These are phyloP conservation scores for Lactarius indigo DNA, from an alignment of 768 basidiomycete species.

Conservation along the genomic window DNA sequence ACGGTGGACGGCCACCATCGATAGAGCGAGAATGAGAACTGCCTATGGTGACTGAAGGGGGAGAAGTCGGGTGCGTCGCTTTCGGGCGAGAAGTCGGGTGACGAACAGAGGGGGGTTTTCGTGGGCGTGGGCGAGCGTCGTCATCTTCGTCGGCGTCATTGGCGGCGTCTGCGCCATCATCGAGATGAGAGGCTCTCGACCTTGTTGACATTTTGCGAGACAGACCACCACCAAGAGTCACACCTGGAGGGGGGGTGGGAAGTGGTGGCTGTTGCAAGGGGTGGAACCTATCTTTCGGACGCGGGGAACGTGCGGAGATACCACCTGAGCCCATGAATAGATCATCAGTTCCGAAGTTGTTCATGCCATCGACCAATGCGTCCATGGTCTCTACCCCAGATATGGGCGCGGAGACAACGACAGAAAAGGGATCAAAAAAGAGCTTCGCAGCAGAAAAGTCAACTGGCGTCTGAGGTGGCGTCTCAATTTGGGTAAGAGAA, in stretches of 20 bases:
- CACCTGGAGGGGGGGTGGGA: constrained; percentile 77
- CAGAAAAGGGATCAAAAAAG: constrained; percentile 37
- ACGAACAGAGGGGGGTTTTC: constrained; percentile 27
- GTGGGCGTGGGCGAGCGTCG: constrained; percentile 6
- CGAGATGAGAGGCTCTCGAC: constrained; percentile 32
- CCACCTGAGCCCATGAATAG: constrained; percentile 40
- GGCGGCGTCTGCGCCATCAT: constrained; percentile 58
- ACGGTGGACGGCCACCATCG: constrained; percentile 23
- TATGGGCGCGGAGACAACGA: constrained; percentile 71
- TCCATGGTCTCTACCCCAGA: constrained; percentile 85
- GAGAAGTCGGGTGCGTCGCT: constrained; percentile 2
- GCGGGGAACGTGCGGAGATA: constrained; percentile 48
- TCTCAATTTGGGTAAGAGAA: constrained; percentile 58
- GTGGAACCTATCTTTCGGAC: constrained; percentile 53
- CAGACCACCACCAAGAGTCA: constrained; percentile 53
- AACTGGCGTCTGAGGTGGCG: constrained; percentile 68
- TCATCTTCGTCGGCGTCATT: constrained; percentile 27
- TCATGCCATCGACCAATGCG: constrained; percentile 87
- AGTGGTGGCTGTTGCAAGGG: constrained; percentile 80
- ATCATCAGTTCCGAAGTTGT: constrained; percentile 58
- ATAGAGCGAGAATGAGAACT: constrained; percentile 9
- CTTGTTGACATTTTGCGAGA: constrained; percentile 32
- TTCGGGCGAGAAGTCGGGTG: constrained; percentile 26
- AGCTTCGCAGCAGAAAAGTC: constrained; percentile 39
- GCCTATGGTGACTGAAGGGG: constrained; percentile 6